Evolutionary conservation across 306 rosid species (phyloP).

Genomic region (Quercus gilva): DNA sequence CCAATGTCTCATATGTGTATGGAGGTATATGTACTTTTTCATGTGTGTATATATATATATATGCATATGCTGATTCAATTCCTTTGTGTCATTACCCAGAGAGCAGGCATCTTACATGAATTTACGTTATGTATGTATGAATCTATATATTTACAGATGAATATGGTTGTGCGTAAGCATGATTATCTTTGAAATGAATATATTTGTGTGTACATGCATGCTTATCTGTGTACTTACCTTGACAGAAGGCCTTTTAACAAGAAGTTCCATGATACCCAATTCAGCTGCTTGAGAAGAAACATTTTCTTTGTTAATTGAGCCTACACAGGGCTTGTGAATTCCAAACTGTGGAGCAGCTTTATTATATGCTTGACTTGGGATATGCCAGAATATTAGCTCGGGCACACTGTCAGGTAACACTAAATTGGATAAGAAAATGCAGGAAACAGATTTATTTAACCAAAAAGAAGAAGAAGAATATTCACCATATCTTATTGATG

Average conservation of each 20-base stretch:
- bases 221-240: conserved; percentile 46
- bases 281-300: conserved; percentile 79
- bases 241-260: conserved; percentile 59
- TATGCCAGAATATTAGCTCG: conserved; percentile 90
- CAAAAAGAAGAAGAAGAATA: neutral
- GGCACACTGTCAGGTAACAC: conserved; percentile 50
- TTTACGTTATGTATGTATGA: neutral
- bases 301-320: conserved; percentile 69
- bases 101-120: neutral
- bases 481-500: neutral
- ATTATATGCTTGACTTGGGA: conserved; percentile 69
- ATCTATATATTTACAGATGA: no score
- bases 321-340: conserved; percentile 71
- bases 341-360: conserved; percentile 52
- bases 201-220: neutral
- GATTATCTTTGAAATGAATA: neutral
- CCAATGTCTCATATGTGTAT: neutral
- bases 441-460: neutral
- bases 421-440: conserved; percentile 3
- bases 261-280: conserved; percentile 67
- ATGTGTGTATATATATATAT: neutral
- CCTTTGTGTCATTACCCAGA: neutral
- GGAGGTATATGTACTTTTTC: neutral
- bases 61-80: neutral
- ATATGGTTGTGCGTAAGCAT: no score